Conservation (phyloP, 768 basidiomycete species). For the Russula virescens region DNA sequence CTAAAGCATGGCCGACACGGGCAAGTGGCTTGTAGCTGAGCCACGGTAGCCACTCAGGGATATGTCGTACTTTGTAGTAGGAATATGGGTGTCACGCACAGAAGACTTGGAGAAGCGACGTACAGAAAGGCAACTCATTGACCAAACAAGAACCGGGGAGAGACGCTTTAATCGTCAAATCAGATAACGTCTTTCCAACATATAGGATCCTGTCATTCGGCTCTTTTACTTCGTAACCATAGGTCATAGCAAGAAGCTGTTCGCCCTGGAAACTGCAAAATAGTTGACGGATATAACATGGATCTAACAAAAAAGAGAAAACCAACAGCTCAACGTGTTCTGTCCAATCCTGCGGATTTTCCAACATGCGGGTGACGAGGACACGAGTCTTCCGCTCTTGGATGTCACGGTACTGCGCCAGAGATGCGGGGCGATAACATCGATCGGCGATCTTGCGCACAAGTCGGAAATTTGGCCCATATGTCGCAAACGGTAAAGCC, state of each 20-base stretch:
- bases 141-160: slow-evolving; percentile 2
- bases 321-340: slow-evolving; percentile 3
- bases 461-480: background rate
- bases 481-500: background rate
- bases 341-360: background rate
- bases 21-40: slow-evolving; percentile 12
- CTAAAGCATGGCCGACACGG: background rate
- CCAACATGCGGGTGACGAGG: background rate
- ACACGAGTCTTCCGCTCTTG: background rate
- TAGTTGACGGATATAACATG: background rate
- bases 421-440: slow-evolving; percentile 3
- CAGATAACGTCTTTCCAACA: background rate
- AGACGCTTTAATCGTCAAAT: background rate
- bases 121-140: slow-evolving; percentile 15
- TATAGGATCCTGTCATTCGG: background rate
- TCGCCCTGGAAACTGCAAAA: slow-evolving; percentile 7
- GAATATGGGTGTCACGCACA: background rate
- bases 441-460: slow-evolving; percentile 13
- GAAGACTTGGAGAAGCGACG: background rate
- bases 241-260: slow-evolving; percentile 6
- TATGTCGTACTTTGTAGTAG: background rate
- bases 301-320: background rate
- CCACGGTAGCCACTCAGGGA: slow-evolving; percentile 10
- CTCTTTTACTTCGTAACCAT: slow-evolving; percentile 8
- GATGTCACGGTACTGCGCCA: background rate